A percentile compares a stretch with the other conserved stretches of the same genome.
Evolutionary conservation across 768 basidiomycete species (phyloP).

Genomic region (Rhodosporidiobolus odoratus): DNA sequence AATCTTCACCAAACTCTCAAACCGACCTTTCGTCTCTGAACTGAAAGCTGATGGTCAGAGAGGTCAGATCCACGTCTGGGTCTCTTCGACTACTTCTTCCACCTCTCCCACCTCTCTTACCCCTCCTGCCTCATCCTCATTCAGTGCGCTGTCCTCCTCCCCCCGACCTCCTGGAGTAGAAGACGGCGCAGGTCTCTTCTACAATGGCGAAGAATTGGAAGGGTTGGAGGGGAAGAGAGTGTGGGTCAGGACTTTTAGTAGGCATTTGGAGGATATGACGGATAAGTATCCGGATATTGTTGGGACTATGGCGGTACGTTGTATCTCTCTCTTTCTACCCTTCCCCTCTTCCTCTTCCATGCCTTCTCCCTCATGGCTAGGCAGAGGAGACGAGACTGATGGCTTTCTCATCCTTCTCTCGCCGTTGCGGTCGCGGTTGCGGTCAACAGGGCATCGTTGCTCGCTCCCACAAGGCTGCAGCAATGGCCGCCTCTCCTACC

Average conservation of each 20-base stretch:
- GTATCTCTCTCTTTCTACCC: background rate
- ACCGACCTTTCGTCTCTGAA: slow-evolving; percentile 68
- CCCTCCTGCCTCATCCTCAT: no score
- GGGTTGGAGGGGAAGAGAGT: slow-evolving; percentile 43
- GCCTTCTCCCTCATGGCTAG: background rate
- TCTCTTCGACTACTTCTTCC: no score
- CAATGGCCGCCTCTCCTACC: background rate
- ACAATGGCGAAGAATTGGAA: slow-evolving; percentile 41
- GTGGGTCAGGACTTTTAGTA: slow-evolving; percentile 69
- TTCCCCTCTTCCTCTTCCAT: background rate
- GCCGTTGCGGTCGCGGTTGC: background rate
- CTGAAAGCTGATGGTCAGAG: slow-evolving; percentile 76
- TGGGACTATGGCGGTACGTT: slow-evolving; percentile 20
- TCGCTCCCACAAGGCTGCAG: background rate
- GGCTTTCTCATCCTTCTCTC: background rate
- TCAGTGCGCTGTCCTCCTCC: slow-evolving; percentile 13
- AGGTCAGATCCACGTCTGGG: slow-evolving; percentile 50
- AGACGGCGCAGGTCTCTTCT: slow-evolving; percentile 16
- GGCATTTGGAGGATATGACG: slow-evolving; percentile 85
- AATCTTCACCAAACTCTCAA: slow-evolving; percentile 65
- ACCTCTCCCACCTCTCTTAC: no score
- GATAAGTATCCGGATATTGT: slow-evolving; percentile 54
- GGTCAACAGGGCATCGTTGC: slow-evolving; percentile 5
- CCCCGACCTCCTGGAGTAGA: slow-evolving; percentile 68
- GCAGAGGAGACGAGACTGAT: background rate